phyloP scores from a whole-genome alignment of 179 eudicot genomes.

The Patellifolia procumbens region DNA sequence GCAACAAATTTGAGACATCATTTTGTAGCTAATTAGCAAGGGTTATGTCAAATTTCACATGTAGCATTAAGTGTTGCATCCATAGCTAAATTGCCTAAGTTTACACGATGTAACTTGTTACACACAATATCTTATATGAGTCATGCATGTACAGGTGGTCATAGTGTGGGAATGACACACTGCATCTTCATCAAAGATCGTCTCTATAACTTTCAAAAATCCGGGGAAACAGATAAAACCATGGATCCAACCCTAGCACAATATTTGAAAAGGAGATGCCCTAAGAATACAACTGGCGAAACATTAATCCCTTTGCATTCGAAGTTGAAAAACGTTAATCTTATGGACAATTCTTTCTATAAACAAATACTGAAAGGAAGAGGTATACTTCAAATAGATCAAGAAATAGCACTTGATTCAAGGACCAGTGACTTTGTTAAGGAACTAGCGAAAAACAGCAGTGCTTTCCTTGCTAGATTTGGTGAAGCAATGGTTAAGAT shows the following conservation, averaged over 20 bases:
- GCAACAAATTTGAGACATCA: too few species aligned
- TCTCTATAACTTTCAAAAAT: slow-evolving; percentile 42
- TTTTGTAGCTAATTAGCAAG: too few species aligned
- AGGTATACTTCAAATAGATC: slow-evolving; percentile 54
- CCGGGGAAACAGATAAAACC: slow-evolving; percentile 42
- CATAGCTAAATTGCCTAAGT: too few species aligned
- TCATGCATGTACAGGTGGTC: slow-evolving; percentile 39
- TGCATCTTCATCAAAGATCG: slow-evolving; percentile 39
- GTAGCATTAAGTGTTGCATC: too few species aligned
- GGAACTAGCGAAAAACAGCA: slow-evolving; percentile 15
- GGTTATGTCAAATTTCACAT: too few species aligned
- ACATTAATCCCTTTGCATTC: slow-evolving; percentile 38
- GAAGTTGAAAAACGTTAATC: slow-evolving; percentile 26
- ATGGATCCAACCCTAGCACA: slow-evolving; percentile 33
- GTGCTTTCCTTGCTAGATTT: slow-evolving; percentile 20
- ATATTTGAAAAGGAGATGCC: slow-evolving; percentile 34
- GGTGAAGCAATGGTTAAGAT: slow-evolving; percentile 43
- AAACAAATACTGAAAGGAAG: slow-evolving; percentile 32
- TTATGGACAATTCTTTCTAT: slow-evolving; percentile 48
- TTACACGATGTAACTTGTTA: too few species aligned
- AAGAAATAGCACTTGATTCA: slow-evolving; percentile 40
- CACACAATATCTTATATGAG: too few species aligned
- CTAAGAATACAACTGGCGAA: slow-evolving; percentile 10
- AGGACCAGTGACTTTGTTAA: slow-evolving; percentile 32
- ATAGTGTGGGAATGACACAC: slow-evolving; percentile 50